Evolutionary conservation across 306 rosid species (phyloP).

Genomic region (Hippophae gyantsensis): DNA sequence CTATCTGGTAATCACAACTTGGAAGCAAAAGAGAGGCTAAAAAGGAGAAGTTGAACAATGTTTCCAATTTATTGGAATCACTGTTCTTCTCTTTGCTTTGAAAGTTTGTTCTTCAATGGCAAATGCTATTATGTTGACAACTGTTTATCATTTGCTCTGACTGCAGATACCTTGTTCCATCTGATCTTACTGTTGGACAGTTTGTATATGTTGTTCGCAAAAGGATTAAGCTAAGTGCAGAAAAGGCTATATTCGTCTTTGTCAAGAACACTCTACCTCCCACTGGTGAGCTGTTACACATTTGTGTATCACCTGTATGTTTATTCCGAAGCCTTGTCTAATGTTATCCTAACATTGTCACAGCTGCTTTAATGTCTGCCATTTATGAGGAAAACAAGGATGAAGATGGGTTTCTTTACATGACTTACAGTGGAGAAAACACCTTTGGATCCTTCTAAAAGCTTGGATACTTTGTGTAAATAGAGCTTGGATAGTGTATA

Average conservation of each 20-base stretch:
- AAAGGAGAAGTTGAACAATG: no score
- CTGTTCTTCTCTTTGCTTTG: constrained; percentile 2
- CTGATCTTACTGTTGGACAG: constrained; percentile 81
- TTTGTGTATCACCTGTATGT: neutral
- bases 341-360: constrained; percentile 14
- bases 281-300: constrained; percentile 44
- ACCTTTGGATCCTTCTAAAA: constrained; percentile 52
- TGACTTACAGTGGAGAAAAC: constrained; percentile 26
- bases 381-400: constrained; percentile 81
- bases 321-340: neutral
- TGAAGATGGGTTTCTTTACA: constrained; percentile 90
- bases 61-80: neutral
- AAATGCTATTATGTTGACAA: no score
- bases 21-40: no score
- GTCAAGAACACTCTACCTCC: constrained; percentile 69
- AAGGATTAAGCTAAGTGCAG: constrained; percentile 72
- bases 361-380: constrained; percentile 78
- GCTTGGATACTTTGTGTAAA: constrained; percentile 28
- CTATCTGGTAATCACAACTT: no score
- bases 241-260: constrained; percentile 84
- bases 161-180: constrained; percentile 90
- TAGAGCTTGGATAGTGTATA: constrained; percentile 26
- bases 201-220: constrained; percentile 88
- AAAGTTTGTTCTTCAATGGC: no score
- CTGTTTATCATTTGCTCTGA: neutral